phyloP scores from a whole-genome alignment of 768 basidiomycete genomes.

The Albatrellus ellisii region DNA sequence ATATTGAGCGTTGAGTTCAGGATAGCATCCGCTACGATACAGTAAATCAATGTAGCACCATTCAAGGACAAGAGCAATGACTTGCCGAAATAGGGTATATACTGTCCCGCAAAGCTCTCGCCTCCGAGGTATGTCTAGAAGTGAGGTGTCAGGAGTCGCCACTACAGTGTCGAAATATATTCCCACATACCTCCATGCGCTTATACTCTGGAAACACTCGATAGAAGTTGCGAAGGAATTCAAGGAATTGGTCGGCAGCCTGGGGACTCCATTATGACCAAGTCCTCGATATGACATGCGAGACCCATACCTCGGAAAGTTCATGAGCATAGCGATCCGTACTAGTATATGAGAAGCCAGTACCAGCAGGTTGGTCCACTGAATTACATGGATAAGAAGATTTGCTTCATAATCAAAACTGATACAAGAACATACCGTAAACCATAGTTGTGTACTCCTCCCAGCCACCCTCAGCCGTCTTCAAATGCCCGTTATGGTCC shows the following conservation, averaged over 20 bases:
- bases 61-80: not conserved
- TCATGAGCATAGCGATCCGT: conserved; percentile 80
- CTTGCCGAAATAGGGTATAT: conserved; percentile 76
- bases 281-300: no score
- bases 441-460: conserved; percentile 94
- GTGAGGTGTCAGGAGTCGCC: not conserved
- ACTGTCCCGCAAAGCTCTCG: conserved; percentile 96
- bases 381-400: conserved; percentile 2
- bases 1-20: conserved; percentile 45
- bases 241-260: conserved; percentile 66
- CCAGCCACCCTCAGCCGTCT: conserved; percentile 80
- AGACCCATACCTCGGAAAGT: conserved; percentile 41
- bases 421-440: conserved; percentile 55
- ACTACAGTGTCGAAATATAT: no score
- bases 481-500: conserved; percentile 60
- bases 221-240: conserved; percentile 85
- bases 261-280: conserved; percentile 20
- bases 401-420: not conserved
- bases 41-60: no score
- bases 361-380: conserved; percentile 98
- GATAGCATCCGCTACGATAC: conserved; percentile 58
- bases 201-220: conserved; percentile 81
- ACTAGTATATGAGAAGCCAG: conserved; percentile 83
- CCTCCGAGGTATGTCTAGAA: conserved; percentile 89
- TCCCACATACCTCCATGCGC: conserved; percentile 67